Evolutionary conservation across 164 flowering plant genomes (phyloP).

Genomic region (Vitis amurensis): DNA sequence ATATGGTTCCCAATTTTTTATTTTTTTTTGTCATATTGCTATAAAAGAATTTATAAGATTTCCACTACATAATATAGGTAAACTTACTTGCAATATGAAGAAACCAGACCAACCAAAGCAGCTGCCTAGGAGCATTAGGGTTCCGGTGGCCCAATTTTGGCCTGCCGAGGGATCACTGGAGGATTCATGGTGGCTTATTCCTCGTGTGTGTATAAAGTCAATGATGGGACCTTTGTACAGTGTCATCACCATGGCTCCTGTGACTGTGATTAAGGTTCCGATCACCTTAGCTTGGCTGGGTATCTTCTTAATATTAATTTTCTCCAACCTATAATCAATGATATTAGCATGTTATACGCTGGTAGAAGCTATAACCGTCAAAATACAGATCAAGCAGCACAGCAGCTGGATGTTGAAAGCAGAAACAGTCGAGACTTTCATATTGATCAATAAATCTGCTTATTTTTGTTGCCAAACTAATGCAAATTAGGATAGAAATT

Average conservation of each 20-base stretch:
- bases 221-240: constrained; percentile 83
- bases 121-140: constrained; percentile 59
- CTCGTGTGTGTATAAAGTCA: constrained; percentile 30
- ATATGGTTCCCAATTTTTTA: too few species aligned
- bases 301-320: constrained; percentile 51
- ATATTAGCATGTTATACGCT: not conserved
- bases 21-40: too few species aligned
- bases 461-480: too few species aligned
- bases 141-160: constrained; percentile 70
- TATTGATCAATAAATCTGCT: too few species aligned
- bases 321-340: constrained; percentile 60
- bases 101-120: constrained; percentile 67
- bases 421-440: too few species aligned
- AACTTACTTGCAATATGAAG: constrained; percentile 75
- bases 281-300: constrained; percentile 71
- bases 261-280: constrained; percentile 64
- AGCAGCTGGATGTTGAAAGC: too few species aligned
- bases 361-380: not conserved
- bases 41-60: too few species aligned
- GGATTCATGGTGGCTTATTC: constrained; percentile 22
- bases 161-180: constrained; percentile 11
- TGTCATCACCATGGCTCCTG: constrained; percentile 90
- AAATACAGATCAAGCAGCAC: too few species aligned
- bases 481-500: too few species aligned
- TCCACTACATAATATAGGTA: not conserved